phyloP scores from a whole-genome alignment of 2,329 filamentous ascomycete genomes.

The Hymenoscyphus scutula region DNA sequence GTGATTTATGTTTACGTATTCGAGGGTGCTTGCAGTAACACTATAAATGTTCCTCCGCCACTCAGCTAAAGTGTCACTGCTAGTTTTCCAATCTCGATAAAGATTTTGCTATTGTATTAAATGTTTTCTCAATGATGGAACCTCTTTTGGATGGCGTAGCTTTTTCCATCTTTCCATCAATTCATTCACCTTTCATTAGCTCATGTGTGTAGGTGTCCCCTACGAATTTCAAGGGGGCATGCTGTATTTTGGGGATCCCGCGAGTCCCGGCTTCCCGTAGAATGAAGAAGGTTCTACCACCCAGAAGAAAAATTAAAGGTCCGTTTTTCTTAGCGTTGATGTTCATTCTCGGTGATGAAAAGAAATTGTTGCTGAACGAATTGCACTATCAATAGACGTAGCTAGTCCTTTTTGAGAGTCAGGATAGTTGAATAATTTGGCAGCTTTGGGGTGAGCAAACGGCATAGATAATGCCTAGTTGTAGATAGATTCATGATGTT shows the following conservation, averaged over 20 bases:
- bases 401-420: too few relatives aligned
- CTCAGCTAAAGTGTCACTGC: too few relatives aligned
- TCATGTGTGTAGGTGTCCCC: background rate
- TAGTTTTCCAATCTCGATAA: too few relatives aligned
- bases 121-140: too few relatives aligned
- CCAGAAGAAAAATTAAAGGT: slow-evolving; percentile 9
- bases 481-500: background rate
- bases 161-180: background rate
- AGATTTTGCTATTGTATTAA: too few relatives aligned
- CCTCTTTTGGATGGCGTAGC: too few relatives aligned
- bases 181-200: background rate
- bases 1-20: too few relatives aligned
- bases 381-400: background rate
- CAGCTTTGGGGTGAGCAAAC: too few relatives aligned
- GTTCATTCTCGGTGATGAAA: slow-evolving; percentile 15
- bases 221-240: background rate
- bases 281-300: slow-evolving; percentile 12
- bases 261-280: background rate
- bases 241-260: background rate
- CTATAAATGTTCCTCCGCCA: too few relatives aligned
- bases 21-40: too few relatives aligned
- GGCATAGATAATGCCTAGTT: background rate
- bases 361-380: slow-evolving; percentile 4
- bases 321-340: slow-evolving; percentile 4
- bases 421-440: background rate